Conservation (phyloP, 2,329 filamentous ascomycete genomes). For the Fusarium musae region DNA sequence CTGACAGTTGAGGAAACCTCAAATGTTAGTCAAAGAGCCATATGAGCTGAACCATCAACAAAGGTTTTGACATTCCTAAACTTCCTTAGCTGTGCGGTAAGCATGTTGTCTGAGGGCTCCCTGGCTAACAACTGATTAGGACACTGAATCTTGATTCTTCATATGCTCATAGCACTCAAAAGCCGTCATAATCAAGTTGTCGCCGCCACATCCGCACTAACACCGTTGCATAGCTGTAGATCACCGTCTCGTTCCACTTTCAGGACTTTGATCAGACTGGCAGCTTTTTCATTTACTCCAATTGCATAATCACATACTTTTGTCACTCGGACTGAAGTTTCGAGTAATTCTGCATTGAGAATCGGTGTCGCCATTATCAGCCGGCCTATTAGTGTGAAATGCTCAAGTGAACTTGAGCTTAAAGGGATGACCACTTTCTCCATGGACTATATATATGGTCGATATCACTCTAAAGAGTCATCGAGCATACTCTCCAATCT, state of each 20-base stretch:
- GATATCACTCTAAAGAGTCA: background rate
- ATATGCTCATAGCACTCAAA: background rate
- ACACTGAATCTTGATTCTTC: background rate
- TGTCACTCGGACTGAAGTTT: conserved; percentile 2
- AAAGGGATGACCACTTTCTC: background rate
- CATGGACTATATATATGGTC: background rate
- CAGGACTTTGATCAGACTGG: background rate
- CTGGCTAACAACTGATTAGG: background rate
- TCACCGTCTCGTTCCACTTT: background rate
- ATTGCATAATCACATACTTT: background rate
- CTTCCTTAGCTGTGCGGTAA: background rate
- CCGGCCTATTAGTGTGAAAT: background rate
- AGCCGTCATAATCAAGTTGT: conserved; percentile 13
- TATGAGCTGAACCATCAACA: background rate
- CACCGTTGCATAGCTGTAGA: background rate
- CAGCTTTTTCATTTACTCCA: too few relatives aligned
- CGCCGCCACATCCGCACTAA: conserved; percentile 10
- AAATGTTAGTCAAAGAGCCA: background rate
- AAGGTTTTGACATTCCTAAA: background rate
- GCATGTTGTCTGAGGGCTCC: background rate
- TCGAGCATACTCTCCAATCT: background rate
- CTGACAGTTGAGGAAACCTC: background rate
- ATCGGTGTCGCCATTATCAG: background rate
- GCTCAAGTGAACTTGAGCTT: background rate
- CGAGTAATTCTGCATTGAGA: background rate